Percentiles rank a stretch among this genome's conserved stretches.
These are phyloP conservation scores for Albatrellus ellisii DNA, from an alignment of 768 basidiomycete genomes.

Conservation along the genomic window DNA sequence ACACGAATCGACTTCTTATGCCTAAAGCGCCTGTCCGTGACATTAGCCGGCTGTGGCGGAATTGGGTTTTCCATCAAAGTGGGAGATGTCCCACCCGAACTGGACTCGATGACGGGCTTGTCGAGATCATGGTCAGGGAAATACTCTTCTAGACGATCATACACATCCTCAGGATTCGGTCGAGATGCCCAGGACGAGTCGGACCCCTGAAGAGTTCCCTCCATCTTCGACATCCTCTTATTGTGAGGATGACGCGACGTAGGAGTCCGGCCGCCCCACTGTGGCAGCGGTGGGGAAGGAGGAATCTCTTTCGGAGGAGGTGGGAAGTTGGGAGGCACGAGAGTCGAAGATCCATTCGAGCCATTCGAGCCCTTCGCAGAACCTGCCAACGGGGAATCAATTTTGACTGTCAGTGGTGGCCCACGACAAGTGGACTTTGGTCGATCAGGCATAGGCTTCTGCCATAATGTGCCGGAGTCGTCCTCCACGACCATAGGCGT, in stretches of 20 bases:
- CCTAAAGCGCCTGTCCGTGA: constrained; percentile 28
- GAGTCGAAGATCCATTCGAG: constrained; percentile 23
- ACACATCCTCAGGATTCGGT: constrained; percentile 85
- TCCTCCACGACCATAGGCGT: constrained; percentile 22
- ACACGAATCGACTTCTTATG: constrained; percentile 88
- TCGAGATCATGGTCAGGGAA: constrained; percentile 96
- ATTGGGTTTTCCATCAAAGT: constrained; percentile 39
- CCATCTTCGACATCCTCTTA: constrained; percentile 20
- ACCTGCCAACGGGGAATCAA: constrained; percentile 16
- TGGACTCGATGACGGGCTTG: constrained; percentile 85
- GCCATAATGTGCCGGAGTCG: neutral
- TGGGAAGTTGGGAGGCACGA: constrained; percentile 15
- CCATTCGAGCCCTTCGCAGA: constrained; percentile 13
- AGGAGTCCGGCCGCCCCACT: constrained; percentile 15
- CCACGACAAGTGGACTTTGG: constrained; percentile 8
- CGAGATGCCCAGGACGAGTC: constrained; percentile 81
- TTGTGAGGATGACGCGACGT: constrained; percentile 8
- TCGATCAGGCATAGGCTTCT: constrained; percentile 1
- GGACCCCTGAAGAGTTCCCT: constrained; percentile 54
- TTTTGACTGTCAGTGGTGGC: constrained; percentile 13
- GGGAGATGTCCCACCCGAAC: constrained; percentile 69
- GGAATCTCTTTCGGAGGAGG: constrained; percentile 15
- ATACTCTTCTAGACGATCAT: constrained; percentile 85
- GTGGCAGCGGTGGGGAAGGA: constrained; percentile 15
- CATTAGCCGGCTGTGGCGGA: constrained; percentile 18